Percentiles rank a stretch among this genome's conserved stretches.
phyloP scores from a whole-genome alignment of 1,139 yeast species.

The Groenewaldozyma sp. region DNA sequence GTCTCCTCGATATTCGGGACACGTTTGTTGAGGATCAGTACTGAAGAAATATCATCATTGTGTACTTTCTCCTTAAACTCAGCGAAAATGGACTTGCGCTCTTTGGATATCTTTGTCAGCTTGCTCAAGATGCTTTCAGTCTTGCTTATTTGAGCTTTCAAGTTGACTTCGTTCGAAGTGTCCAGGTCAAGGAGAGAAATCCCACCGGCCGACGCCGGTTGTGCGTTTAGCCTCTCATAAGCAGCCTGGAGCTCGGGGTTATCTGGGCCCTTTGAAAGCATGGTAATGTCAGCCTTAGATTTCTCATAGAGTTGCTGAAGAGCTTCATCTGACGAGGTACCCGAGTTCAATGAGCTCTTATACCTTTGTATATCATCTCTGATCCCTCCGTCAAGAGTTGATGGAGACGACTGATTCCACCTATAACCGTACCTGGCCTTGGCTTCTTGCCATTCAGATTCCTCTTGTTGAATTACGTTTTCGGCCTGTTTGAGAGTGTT shows the following conservation, averaged over 20 bases:
- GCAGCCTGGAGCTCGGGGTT: constrained; percentile 22
- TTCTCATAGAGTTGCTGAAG: constrained; percentile 38
- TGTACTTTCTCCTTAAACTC: constrained; percentile 66
- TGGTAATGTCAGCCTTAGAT: constrained; percentile 29
- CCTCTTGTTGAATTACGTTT: constrained; percentile 30
- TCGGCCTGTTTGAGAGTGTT: constrained; percentile 35
- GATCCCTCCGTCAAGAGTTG: constrained; percentile 27
- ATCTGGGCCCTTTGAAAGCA: constrained; percentile 29
- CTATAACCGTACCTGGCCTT: constrained; percentile 29
- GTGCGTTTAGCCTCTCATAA: constrained; percentile 17
- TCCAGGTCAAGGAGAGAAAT: constrained; percentile 53
- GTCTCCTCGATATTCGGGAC: constrained; percentile 46
- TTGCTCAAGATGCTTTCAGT: constrained; percentile 37
- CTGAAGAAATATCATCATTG: constrained; percentile 76
- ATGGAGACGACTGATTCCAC: constrained; percentile 35
- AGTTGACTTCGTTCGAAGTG: constrained; percentile 32
- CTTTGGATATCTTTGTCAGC: constrained; percentile 44
- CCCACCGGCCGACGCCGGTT: constrained; percentile 13
- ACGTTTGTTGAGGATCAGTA: constrained; percentile 59
- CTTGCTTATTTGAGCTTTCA: constrained; percentile 34
- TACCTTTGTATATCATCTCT: constrained; percentile 47
- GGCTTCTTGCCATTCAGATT: constrained; percentile 26
- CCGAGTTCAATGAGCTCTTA: constrained; percentile 59
- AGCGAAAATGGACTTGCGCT: constrained; percentile 50
- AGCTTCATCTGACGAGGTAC: constrained; percentile 56